phyloP scores from a whole-genome alignment of 345 rosid genomes.

The Clausena lansium region DNA sequence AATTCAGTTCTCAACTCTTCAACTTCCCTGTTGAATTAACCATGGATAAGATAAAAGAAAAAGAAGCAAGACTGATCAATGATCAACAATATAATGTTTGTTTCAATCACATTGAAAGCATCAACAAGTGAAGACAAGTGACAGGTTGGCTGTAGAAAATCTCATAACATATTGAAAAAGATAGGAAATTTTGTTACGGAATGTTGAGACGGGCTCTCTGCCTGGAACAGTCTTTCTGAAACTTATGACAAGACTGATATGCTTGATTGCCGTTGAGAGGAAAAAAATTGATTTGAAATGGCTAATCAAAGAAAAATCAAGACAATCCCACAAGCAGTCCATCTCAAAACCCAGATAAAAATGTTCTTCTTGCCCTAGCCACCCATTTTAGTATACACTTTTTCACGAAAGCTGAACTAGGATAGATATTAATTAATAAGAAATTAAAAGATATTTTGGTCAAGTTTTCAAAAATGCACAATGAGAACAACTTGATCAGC shows the following conservation, averaged over 20 bases:
- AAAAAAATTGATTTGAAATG: neutral
- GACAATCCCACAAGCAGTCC: neutral
- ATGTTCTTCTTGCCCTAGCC: neutral
- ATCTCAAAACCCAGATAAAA: neutral
- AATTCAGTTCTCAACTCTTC: conserved; percentile 55
- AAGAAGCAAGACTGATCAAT: conserved; percentile 5
- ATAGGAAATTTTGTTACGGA: neutral
- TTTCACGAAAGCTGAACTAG: neutral
- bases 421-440: neutral
- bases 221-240: neutral
- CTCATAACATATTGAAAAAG: neutral
- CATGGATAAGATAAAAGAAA: conserved; percentile 10
- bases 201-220: neutral
- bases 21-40: conserved; percentile 60
- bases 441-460: neutral
- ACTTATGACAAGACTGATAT: neutral
- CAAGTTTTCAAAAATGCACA: neutral
- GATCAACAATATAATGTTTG: neutral
- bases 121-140: neutral
- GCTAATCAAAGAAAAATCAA: neutral
- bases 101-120: neutral
- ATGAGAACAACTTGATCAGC: neutral
- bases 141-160: no score
- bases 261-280: neutral
- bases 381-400: neutral